Conservation (phyloP, 371 early-diverging fungal species). For the Mucor piriformis region DNA sequence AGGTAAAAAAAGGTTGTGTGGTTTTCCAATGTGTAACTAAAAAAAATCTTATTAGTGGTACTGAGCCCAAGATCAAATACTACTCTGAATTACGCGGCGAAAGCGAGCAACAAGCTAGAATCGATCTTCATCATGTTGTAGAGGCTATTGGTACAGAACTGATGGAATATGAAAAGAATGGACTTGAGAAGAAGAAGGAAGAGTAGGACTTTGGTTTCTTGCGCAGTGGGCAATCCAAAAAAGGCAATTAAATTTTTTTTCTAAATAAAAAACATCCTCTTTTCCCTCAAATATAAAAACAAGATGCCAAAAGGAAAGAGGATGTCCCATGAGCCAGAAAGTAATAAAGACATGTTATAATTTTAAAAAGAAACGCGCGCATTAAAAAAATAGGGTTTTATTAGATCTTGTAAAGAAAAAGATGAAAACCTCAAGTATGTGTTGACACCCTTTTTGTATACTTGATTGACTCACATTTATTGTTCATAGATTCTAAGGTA, state of each 20-base stretch:
- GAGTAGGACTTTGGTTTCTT: conserved; percentile 11
- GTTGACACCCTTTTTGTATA: not conserved
- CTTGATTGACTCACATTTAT: too few relatives aligned
- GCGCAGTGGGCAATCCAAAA: not conserved
- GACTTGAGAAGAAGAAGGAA: conserved; percentile 45
- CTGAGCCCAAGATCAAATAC: conserved; percentile 97
- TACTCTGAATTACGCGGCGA: conserved; percentile 81
- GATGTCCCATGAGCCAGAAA: not conserved
- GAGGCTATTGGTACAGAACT: conserved; percentile 60
- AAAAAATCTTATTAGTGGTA: conserved; percentile 63
- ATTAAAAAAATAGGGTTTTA: not conserved
- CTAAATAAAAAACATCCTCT: not conserved
- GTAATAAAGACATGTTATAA: not conserved
- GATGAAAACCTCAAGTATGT: not conserved
- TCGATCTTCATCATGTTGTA: conserved; percentile 50
- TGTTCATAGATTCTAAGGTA: not conserved
- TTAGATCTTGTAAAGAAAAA: not conserved
- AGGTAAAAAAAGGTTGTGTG: conserved; percentile 34
- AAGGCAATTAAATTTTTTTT: not conserved
- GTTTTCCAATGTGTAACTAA: not conserved
- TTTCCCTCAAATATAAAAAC: not conserved
- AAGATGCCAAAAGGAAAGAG: not conserved
- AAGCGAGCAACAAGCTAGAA: conserved; percentile 53
- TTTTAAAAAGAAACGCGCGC: too few relatives aligned
- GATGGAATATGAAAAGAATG: conserved; percentile 59